Evolutionary conservation across 2,329 filamentous ascomycete species (phyloP), one percentile per base, ranked within the genome.

Genomic region (Dactylellina drechsleri): DNA sequence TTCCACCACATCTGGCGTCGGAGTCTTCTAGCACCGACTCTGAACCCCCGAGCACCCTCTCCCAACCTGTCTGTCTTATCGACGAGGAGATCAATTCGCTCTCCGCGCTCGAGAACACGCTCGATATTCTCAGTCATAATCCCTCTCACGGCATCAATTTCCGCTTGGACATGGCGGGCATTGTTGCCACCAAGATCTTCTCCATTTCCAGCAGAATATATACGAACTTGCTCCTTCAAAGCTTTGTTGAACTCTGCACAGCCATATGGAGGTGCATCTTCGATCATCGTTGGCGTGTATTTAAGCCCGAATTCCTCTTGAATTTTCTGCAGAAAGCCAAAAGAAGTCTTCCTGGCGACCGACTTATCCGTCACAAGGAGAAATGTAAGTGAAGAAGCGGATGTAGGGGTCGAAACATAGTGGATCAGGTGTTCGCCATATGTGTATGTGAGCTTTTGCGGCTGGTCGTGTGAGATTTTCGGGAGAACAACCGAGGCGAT

Each of bases 61-160:
- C 94, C 95, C 45, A 99, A 83, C 50, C 93, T 86, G 81, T 97
- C 94, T 57, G 96, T 99, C 88, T 99, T 97, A 82, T 98, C 93
- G 20, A 99, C 93, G 53, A 99, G 84, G 78, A 97, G 82, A 83
- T 97, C 93, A 80, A 99, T 94, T 77, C 94, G 86, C 86, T 99
- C 95, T 43, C 95, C 93, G 40, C 93, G 86, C 86, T 97, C 92
- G 47, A 97, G 84, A 77, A 97, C 86, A 61, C 91, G 87, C 85
- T 97, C 93, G 78, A 97, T 97, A 81, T 97, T 97, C 84, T 93
- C 89, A 67, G 92, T 96, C 93, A 97, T 97, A 81, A 97, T 96
- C 77, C 93, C 92, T 66, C 91, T 85, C 60, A 96, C 93, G 80
- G 92, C 93, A 78, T 97, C 93, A 79, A 99, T 97, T 83, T 98